These are phyloP conservation scores for Saccharomyces jurei DNA, from an alignment of 805 yeast genomes.

Conservation along the genomic window DNA sequence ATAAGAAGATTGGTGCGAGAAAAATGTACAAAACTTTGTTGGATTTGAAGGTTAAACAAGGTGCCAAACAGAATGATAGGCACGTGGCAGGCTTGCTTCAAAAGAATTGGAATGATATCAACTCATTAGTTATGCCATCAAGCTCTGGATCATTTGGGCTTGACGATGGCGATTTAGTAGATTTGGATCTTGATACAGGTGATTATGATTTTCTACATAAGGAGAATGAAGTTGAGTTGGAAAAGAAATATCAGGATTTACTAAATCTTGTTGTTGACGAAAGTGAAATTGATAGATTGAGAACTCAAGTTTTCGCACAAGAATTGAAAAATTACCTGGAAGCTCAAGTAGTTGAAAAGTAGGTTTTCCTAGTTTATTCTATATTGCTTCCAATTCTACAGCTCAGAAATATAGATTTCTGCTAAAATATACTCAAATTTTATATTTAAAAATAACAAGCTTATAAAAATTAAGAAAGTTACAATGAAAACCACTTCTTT, in stretches of 20 bases:
- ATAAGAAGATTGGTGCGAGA: conserved; percentile 31
- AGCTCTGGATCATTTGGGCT: conserved; percentile 41
- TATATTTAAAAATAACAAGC: background rate
- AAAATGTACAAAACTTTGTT: conserved; percentile 24
- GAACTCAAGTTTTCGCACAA: background rate
- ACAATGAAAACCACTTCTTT: too few species aligned
- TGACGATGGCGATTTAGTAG: conserved; percentile 41
- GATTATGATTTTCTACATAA: conserved; percentile 20
- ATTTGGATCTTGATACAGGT: conserved; percentile 29
- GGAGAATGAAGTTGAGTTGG: conserved; percentile 20
- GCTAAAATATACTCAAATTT: background rate
- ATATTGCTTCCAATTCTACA: background rate
- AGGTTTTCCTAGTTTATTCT: background rate
- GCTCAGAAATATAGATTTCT: background rate
- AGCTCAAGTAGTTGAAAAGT: background rate
- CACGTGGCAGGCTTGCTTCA: conserved; percentile 21
- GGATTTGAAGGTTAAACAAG: conserved; percentile 18
- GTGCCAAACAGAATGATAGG: conserved; percentile 11
- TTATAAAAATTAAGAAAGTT: background rate
- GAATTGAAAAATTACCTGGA: background rate
- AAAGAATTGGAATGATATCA: conserved; percentile 38
- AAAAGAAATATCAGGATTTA: conserved; percentile 26
- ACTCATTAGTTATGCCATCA: conserved; percentile 35
- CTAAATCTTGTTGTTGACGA: conserved; percentile 12
- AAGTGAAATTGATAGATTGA: conserved; percentile 23